Percentiles rank a stretch among this genome's conserved stretches.
phyloP scores from a whole-genome alignment of 2,329 filamentous ascomycete genomes.

The Hymenoscyphus scutula region DNA sequence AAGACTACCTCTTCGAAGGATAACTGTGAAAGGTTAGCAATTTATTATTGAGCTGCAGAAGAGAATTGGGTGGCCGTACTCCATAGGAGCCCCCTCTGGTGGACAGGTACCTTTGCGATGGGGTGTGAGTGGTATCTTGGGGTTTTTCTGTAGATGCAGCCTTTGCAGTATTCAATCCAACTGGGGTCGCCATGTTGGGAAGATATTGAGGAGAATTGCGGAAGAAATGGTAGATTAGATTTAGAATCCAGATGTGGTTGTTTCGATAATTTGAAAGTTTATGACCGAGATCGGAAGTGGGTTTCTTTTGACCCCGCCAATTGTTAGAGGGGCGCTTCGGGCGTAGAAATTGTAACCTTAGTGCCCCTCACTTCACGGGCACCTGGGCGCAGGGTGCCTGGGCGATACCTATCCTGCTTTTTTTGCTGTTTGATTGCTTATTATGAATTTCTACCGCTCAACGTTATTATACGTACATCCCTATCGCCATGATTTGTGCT shows the following conservation, averaged over 20 bases:
- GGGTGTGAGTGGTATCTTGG: slow-evolving; percentile 38
- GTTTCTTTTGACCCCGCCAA: slow-evolving; percentile 1
- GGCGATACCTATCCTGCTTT: not conserved
- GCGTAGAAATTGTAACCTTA: not conserved
- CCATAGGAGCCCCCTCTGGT: slow-evolving; percentile 62
- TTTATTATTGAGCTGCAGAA: not conserved
- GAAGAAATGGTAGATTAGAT: not conserved
- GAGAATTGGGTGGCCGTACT: slow-evolving; percentile 41
- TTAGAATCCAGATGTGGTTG: not conserved
- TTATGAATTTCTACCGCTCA: not conserved
- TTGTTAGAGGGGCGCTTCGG: not conserved
- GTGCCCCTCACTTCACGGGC: not conserved
- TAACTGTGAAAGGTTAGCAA: slow-evolving; percentile 51
- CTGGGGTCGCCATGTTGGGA: slow-evolving; percentile 9
- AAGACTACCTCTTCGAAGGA: slow-evolving; percentile 90
- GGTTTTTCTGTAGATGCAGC: slow-evolving; percentile 14
- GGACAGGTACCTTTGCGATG: slow-evolving; percentile 61
- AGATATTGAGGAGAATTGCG: not conserved
- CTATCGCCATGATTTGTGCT: not conserved
- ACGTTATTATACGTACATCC: not conserved
- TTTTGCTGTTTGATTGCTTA: not conserved
- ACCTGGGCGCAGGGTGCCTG: too few species aligned
- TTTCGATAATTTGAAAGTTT: not conserved
- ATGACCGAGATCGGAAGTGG: slow-evolving; percentile 5
- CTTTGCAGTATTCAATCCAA: slow-evolving; percentile 26